A percentile compares a stretch with the other conserved stretches of the same genome.
These are phyloP conservation scores for Moniliella sp. DNA, from an alignment of 1,284 basidiomycete genomes.

Conservation along the genomic window DNA sequence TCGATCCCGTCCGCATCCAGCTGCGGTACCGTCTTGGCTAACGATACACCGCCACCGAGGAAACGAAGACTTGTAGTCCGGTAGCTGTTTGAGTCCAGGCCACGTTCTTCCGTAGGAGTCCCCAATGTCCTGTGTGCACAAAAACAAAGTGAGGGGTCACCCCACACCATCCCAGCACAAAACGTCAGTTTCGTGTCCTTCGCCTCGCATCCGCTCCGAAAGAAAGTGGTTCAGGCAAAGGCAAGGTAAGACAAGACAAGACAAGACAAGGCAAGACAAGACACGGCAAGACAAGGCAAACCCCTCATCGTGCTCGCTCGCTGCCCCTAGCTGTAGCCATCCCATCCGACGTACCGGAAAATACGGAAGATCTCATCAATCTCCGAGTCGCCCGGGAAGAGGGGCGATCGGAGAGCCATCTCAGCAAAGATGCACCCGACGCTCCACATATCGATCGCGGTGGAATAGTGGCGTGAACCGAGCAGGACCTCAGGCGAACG, in stretches of 20 bases:
- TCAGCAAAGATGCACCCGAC: conserved; percentile 76
- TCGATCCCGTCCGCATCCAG: conserved; percentile 22
- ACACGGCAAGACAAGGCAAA: too few species aligned
- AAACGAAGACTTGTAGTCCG: conserved; percentile 91
- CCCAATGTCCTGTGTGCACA: conserved; percentile 42
- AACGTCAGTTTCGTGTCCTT: too few species aligned
- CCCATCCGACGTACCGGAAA: conserved; percentile 45
- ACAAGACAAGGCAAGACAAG: too few species aligned
- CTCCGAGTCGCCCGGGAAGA: conserved; percentile 95
- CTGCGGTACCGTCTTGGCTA: conserved; percentile 40
- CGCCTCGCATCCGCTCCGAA: too few species aligned
- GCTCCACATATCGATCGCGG: conserved; percentile 91
- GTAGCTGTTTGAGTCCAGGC: conserved; percentile 69
- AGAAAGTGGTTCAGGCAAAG: too few species aligned
- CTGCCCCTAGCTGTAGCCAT: too few species aligned
- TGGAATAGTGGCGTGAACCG: conserved; percentile 82
- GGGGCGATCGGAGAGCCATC: conserved; percentile 70
- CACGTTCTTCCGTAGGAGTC: conserved; percentile 80
- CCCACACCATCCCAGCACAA: too few species aligned
- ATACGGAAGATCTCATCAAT: conserved; percentile 99
- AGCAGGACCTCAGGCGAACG: conserved; percentile 91
- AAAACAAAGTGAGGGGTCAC: too few species aligned
- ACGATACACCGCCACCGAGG: conserved; percentile 56
- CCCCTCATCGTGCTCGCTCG: too few species aligned
- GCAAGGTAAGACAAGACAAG: too few species aligned